Evolutionary conservation across 2,329 filamentous ascomycete genomes (phyloP).

Genomic region (Neofusicoccum cordaticola): DNA sequence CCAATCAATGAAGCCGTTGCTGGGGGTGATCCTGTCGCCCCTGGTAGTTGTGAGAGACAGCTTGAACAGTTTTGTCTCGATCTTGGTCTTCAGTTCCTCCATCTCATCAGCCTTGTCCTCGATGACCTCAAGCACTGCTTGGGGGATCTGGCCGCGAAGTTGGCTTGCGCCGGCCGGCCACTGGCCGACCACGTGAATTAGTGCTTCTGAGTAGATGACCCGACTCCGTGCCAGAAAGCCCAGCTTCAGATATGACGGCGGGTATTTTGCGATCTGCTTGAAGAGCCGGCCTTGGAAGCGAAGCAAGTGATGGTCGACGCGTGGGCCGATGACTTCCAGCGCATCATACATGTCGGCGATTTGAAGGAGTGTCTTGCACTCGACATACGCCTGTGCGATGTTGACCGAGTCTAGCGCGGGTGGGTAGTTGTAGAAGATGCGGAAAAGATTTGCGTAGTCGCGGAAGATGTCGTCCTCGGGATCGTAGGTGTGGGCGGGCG

Average conservation of each 20-base stretch:
- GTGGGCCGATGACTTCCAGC: constrained; percentile 78
- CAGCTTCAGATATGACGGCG: constrained; percentile 84
- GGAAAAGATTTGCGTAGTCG: constrained; percentile 94
- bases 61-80: constrained; percentile 80
- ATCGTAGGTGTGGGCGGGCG: constrained; percentile 52
- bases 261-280: constrained; percentile 96
- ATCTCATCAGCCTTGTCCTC: constrained; percentile 94
- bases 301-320: constrained; percentile 89
- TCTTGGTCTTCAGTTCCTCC: constrained; percentile 73
- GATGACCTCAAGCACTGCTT: constrained; percentile 82
- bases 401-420: constrained; percentile 80
- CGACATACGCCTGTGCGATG: constrained; percentile 87
- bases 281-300: constrained; percentile 88
- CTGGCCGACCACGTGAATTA: constrained; percentile 91
- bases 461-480: constrained; percentile 70
- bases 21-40: constrained; percentile 78
- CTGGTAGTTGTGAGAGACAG: constrained; percentile 73
- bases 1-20: constrained; percentile 84
- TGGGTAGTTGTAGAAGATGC: constrained; percentile 91
- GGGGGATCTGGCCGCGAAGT: constrained; percentile 55
- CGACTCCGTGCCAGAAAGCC: constrained; percentile 82
- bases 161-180: constrained; percentile 82
- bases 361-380: constrained; percentile 85
- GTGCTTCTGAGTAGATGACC: constrained; percentile 71
- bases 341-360: constrained; percentile 96